Conservation (phyloP, 2,329 filamentous ascomycete genomes). For the Tolypocladium ovalisporum region DNA sequence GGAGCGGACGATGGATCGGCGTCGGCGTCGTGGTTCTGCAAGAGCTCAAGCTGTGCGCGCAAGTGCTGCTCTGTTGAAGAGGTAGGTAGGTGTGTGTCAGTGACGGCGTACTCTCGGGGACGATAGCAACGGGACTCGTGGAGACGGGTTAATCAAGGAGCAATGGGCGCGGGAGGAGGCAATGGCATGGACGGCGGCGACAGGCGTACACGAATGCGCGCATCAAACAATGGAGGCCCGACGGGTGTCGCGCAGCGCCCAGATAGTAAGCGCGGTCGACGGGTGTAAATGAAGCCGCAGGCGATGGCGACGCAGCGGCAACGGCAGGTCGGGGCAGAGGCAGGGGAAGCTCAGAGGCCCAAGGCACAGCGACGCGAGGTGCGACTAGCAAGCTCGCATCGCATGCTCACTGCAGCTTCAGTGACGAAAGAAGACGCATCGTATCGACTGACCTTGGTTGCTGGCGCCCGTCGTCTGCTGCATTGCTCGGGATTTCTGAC, state of each 20-base stretch:
- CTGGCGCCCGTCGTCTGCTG: conserved; percentile 10
- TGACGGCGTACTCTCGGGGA: background rate
- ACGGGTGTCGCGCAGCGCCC: background rate
- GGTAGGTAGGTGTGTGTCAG: conserved; percentile 13
- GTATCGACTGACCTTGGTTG: conserved; percentile 10
- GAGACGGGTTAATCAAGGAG: background rate
- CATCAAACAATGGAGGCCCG: background rate
- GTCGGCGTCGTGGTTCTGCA: conserved; percentile 27
- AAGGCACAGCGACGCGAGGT: background rate
- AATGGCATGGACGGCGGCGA: background rate
- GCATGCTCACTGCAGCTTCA: background rate
- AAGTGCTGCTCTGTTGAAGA: conserved; percentile 26
- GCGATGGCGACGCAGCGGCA: background rate
- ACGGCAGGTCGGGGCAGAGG: background rate
- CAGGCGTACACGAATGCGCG: background rate
- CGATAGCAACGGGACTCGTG: background rate
- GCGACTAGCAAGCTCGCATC: background rate
- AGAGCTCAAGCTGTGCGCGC: conserved; percentile 31
- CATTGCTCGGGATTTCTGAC: conserved; percentile 10
- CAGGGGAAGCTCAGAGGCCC: background rate
- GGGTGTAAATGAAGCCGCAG: background rate
- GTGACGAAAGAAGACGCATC: conserved; percentile 5
- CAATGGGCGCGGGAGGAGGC: background rate
- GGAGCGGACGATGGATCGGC: conserved; percentile 19
- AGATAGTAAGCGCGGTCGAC: background rate